Percentiles rank a stretch among this genome's conserved stretches.
These are phyloP conservation scores for Pseudogymnoascus sp. DNA, from an alignment of 2,329 filamentous ascomycete genomes.

Conservation along the genomic window DNA sequence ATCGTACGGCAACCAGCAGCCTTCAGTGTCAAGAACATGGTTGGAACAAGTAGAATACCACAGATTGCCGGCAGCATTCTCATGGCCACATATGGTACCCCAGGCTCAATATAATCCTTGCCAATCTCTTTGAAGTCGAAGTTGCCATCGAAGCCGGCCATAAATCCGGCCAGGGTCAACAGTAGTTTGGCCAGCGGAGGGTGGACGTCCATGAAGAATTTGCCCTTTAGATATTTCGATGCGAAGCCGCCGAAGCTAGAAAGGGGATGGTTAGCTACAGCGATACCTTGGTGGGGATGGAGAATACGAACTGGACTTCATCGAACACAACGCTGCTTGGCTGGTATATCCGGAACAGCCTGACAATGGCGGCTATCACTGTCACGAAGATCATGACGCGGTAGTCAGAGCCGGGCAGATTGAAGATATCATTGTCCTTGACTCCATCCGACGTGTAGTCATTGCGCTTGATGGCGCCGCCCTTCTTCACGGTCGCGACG, in stretches of 20 bases:
- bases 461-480: constrained; percentile 22
- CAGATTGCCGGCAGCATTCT: constrained; percentile 83
- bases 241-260: constrained; percentile 92
- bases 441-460: constrained; percentile 74
- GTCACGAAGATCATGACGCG: constrained; percentile 66
- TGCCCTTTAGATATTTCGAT: constrained; percentile 98
- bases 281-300: constrained; percentile 10
- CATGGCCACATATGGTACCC: constrained; percentile 96
- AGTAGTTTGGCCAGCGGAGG: constrained; percentile 94
- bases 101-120: constrained; percentile 93
- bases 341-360: constrained; percentile 92
- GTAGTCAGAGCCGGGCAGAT: constrained; percentile 77
- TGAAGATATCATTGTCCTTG: constrained; percentile 83
- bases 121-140: constrained; percentile 99
- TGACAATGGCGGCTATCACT: constrained; percentile 66
- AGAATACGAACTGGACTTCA: constrained; percentile 83
- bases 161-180: constrained; percentile 87
- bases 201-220: constrained; percentile 99
- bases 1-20: constrained; percentile 79
- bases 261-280: constrained; percentile 14
- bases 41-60: constrained; percentile 79
- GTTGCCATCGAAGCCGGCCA: constrained; percentile 87
- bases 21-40: constrained; percentile 92
- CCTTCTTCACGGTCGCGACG: constrained; percentile 4
- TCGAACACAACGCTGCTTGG: constrained; percentile 96